Conservation (phyloP, 192 early-diverging fungal genomes). For the Mortierella antarctica region DNA sequence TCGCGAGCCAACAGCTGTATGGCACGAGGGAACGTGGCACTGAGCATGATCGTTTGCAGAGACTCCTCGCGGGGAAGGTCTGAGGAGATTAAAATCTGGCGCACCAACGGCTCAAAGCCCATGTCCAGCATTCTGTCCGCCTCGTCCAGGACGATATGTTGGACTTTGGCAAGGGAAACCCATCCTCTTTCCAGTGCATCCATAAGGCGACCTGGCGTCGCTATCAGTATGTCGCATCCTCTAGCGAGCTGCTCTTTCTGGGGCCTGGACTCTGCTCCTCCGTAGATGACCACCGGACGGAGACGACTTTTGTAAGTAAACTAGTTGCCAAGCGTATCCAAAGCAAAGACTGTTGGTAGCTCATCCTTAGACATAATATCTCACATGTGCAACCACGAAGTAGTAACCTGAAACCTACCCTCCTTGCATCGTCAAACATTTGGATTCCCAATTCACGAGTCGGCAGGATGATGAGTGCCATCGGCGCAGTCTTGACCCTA, state of each 20-base stretch:
- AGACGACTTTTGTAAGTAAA: constrained; percentile 41
- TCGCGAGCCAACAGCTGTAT: constrained; percentile 94
- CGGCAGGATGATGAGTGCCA: constrained; percentile 82
- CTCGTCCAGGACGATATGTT: constrained; percentile 81
- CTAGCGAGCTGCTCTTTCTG: constrained; percentile 87
- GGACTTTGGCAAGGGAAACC: constrained; percentile 79
- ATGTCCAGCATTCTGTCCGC: constrained; percentile 96
- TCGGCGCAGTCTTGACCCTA: constrained; percentile 66
- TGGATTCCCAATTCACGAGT: constrained; percentile 87
- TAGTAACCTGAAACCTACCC: constrained; percentile 43
- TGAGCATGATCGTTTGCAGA: constrained; percentile 96
- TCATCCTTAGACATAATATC: background rate
- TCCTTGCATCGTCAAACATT: constrained; percentile 81
- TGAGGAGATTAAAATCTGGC: constrained; percentile 80
- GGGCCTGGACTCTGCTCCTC: constrained; percentile 84
- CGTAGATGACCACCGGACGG: constrained; percentile 77
- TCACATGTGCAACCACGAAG: too few relatives aligned
- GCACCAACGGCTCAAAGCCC: constrained; percentile 96
- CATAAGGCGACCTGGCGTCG: constrained; percentile 93
- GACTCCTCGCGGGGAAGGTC: constrained; percentile 77
- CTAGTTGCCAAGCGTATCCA: constrained; percentile 1
- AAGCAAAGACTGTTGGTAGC: background rate
- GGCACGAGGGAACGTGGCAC: constrained; percentile 92
- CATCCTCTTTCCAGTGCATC: constrained; percentile 90
- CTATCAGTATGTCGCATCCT: constrained; percentile 94